A percentile compares a stretch with the other conserved stretches of the same genome.
phyloP scores from a whole-genome alignment of 345 rosid species.

The Pistacia atlantica region DNA sequence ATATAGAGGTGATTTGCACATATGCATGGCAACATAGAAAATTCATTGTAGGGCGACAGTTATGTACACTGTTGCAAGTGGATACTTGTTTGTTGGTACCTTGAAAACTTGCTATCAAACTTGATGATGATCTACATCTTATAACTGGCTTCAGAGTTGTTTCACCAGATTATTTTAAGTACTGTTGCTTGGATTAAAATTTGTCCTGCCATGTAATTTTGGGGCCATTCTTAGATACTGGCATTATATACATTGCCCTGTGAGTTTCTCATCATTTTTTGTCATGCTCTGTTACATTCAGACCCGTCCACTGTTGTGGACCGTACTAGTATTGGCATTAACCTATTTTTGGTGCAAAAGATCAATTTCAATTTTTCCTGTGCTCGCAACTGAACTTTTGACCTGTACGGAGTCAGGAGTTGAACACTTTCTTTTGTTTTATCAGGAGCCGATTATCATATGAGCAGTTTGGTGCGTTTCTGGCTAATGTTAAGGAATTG shows the following conservation, averaged over 20 bases:
- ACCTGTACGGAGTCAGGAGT: neutral
- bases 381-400: constrained; percentile 13
- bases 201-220: constrained; percentile 2
- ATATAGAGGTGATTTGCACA: neutral
- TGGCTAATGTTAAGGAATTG: constrained; percentile 91
- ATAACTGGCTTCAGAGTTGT: neutral
- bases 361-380: neutral
- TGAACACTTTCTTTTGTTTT: constrained; percentile 13
- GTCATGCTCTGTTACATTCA: neutral
- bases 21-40: neutral
- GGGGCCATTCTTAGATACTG: neutral
- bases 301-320: neutral
- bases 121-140: neutral
- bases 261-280: neutral
- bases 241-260: neutral
- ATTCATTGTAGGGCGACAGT: neutral
- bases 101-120: neutral
- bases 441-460: constrained; percentile 77
- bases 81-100: neutral
- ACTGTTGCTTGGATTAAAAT: neutral
- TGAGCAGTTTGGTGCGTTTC: constrained; percentile 89
- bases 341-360: neutral
- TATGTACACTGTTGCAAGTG: neutral
- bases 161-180: neutral
- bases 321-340: neutral